These are phyloP conservation scores for Pugionium dolabratum DNA, from an alignment of 345 rosid genomes.

Conservation along the genomic window DNA sequence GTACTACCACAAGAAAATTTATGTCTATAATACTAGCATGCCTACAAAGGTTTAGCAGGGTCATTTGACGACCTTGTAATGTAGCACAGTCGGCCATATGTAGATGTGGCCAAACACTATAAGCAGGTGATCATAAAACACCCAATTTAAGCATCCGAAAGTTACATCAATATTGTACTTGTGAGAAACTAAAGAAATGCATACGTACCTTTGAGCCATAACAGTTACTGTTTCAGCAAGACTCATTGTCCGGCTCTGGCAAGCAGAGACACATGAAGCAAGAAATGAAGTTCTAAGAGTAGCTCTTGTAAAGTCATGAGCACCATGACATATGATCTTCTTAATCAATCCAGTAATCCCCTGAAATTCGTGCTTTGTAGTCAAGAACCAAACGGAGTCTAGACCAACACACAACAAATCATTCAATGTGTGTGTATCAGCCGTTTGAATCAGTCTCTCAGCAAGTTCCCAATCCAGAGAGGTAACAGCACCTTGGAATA, in stretches of 20 bases:
- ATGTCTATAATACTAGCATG: background rate
- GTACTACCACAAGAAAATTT: background rate
- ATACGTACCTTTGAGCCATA: conserved; percentile 86
- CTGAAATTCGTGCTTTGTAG: conserved; percentile 65
- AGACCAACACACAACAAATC: conserved; percentile 85
- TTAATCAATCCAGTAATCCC: conserved; percentile 74
- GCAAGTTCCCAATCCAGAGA: conserved; percentile 90
- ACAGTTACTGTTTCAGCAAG: conserved; percentile 86
- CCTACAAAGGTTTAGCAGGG: background rate
- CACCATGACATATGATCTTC: conserved; percentile 73
- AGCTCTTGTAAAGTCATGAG: conserved; percentile 92
- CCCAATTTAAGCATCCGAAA: conserved; percentile 8
- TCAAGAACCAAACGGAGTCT: conserved; percentile 91
- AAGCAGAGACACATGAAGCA: conserved; percentile 97
- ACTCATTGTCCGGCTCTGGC: conserved; percentile 88
- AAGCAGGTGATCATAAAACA: conserved; percentile 7
- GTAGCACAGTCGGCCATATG: background rate
- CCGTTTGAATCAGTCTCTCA: conserved; percentile 65
- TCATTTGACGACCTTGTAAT: background rate
- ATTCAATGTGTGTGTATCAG: conserved; percentile 83
- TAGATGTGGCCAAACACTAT: background rate
- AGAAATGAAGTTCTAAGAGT: conserved; percentile 92
- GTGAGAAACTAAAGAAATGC: background rate
- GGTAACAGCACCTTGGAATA: conserved; percentile 79
- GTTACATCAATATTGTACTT: background rate